Evolutionary conservation across 148 eudicot genomes (phyloP).

Genomic region (Fallopia convolvulus): DNA sequence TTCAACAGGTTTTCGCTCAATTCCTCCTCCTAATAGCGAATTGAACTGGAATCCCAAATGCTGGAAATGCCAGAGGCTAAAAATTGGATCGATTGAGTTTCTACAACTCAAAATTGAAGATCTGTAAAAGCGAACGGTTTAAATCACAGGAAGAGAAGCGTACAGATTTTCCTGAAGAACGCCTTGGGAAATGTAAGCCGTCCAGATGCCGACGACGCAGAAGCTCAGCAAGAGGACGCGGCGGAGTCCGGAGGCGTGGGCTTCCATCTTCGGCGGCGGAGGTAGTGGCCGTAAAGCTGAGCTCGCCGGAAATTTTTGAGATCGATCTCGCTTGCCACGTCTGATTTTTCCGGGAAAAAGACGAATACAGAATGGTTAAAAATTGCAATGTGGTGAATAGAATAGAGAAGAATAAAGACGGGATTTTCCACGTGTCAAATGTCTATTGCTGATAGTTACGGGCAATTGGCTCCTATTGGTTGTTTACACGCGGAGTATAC

Average conservation of each 20-base stretch:
- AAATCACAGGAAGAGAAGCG: neutral
- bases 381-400: neutral
- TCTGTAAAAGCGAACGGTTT: neutral
- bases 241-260: constrained; percentile 57
- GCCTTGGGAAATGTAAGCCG: constrained; percentile 94
- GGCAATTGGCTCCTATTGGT: constrained; percentile 26
- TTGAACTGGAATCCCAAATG: neutral
- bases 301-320: constrained; percentile 25
- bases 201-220: constrained; percentile 91
- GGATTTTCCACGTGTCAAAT: constrained; percentile 21
- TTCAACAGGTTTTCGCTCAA: neutral
- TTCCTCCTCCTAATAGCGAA: neutral
- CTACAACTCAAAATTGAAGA: neutral
- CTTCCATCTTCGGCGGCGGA: constrained; percentile 48
- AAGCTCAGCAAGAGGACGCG: constrained; percentile 65
- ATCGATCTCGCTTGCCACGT: constrained; percentile 20
- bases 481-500: constrained; percentile 16
- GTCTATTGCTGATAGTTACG: constrained; percentile 21
- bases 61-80: neutral
- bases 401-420: neutral
- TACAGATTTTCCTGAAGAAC: constrained; percentile 91
- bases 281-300: neutral
- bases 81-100: neutral
- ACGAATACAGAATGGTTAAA: neutral
- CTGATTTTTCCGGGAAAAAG: neutral